Evolutionary conservation across 148 eudicot genomes (phyloP), one percentile per base, ranked within the genome.

Genomic region (Hydrangea macrophylla): DNA sequence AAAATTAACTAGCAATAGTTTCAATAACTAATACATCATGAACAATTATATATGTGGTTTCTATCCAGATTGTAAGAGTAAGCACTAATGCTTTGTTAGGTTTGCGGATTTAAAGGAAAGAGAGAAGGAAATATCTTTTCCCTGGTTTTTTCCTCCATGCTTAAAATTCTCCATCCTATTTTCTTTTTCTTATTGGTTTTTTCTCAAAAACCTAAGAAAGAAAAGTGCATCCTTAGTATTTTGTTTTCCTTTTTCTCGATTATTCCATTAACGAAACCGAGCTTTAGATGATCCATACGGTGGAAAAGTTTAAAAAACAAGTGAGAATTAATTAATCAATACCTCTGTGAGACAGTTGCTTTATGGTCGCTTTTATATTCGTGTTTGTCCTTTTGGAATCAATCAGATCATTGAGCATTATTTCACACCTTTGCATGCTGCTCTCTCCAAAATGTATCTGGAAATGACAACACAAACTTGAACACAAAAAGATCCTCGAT

Each of bases 361-460:
- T 76, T 57, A 87, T 73, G 66, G 96, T 88, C 78, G 98, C 90
- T 83, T 94, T 94, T 50, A 94, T 92, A 77, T 88, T 94, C 70
- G 85, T 72, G 59, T 90, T 94, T 65, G 84, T 89, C 80, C 99
- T 77, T 73, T 89, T 94, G 7, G 99, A 94, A 85, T 84, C 96
- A 69, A 94, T 94, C 57, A 94, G 80, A 84, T 94, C 99, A 87
- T 94, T 94, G 63, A 94, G 92, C 99, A 94, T 94, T 62, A 94
- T 91, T 80, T 90, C 99, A 83, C 99, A 94, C 73, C 75, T 86
- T 78, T 94, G 99, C 99, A 94, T 90, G 86, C 97, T 88, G 82
- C 88, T 87, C 78, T 94, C 99, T 63, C 97, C 99, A 82, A 93
- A 94, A 85, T 94, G 99, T 79, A 94, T 94, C 99, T 94, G 81